phyloP scores from a whole-genome alignment of 306 rosid species.

The Corylus heterophylla region DNA sequence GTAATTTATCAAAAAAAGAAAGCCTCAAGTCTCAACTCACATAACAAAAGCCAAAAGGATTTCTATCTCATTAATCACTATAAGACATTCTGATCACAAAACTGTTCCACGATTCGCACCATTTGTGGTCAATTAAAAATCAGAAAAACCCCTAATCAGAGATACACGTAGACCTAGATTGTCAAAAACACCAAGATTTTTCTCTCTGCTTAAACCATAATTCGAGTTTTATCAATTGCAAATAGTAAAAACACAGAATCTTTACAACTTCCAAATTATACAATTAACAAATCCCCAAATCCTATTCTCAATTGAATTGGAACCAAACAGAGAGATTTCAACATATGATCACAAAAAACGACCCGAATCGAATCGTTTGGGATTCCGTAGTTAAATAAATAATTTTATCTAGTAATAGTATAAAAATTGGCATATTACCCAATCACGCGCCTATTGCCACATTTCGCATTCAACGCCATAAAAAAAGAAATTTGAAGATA shows the following conservation, averaged over 20 bases:
- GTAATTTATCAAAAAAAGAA: no score
- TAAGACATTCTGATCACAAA: not conserved
- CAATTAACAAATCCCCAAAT: constrained; percentile 3
- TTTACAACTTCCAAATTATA: not conserved
- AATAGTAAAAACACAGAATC: not conserved
- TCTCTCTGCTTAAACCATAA: not conserved
- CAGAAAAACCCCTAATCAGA: constrained; percentile 10
- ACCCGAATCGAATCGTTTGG: not conserved
- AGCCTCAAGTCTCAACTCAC: not conserved
- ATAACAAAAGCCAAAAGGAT: not conserved
- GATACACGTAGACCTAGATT: not conserved
- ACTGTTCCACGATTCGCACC: not conserved
- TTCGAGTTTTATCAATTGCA: not conserved
- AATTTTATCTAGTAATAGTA: not conserved
- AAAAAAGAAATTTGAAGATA: not conserved
- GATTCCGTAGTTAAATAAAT: constrained; percentile 7
- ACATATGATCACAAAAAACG: not conserved
- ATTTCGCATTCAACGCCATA: not conserved
- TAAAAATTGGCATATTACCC: not conserved
- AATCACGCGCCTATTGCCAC: not conserved
- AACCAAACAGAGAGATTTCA: not conserved
- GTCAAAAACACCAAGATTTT: not conserved
- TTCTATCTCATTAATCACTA: not conserved
- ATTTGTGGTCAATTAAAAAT: not conserved
- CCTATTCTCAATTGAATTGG: constrained; percentile 21